These are phyloP conservation scores for Paramyrothecium roridum DNA, from an alignment of 2,329 filamentous ascomycete genomes.

Conservation along the genomic window DNA sequence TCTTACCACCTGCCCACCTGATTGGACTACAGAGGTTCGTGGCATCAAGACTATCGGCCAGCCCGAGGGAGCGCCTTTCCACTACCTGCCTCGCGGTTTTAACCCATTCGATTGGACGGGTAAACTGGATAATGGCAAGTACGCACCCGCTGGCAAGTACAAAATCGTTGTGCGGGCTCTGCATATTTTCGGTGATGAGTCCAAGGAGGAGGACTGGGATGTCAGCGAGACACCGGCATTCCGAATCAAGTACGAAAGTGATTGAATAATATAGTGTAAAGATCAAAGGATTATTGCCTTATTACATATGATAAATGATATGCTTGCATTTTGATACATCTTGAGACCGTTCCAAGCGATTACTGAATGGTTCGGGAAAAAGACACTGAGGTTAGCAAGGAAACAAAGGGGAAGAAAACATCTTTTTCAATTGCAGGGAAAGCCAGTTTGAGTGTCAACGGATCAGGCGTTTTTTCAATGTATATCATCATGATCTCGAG, in stretches of 20 bases:
- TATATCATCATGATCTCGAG: too few species aligned
- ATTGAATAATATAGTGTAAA: background rate
- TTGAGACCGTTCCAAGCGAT: too few species aligned
- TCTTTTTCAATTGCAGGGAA: too few species aligned
- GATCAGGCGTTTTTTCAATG: too few species aligned
- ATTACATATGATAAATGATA: too few species aligned
- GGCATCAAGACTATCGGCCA: constrained; percentile 40
- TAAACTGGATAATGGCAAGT: constrained; percentile 40
- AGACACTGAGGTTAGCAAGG: too few species aligned
- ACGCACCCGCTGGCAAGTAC: constrained; percentile 47
- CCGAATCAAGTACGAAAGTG: constrained; percentile 37
- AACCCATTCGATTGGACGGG: constrained; percentile 39
- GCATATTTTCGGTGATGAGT: constrained; percentile 46
- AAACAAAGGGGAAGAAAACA: too few species aligned
- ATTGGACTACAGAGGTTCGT: constrained; percentile 25
- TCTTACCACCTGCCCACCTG: constrained; percentile 21
- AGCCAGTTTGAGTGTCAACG: too few species aligned
- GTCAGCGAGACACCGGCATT: constrained; percentile 37
- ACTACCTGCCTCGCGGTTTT: constrained; percentile 23
- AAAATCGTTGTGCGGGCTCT: constrained; percentile 46
- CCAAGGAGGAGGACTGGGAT: constrained; percentile 44
- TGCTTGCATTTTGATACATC: too few species aligned
- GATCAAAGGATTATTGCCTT: background rate
- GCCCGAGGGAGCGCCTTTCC: constrained; percentile 36
- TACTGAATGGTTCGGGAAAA: too few species aligned